Evolutionary conservation across 2,329 filamentous ascomycete species (phyloP).

Genomic region (Acrocalymma vagum): DNA sequence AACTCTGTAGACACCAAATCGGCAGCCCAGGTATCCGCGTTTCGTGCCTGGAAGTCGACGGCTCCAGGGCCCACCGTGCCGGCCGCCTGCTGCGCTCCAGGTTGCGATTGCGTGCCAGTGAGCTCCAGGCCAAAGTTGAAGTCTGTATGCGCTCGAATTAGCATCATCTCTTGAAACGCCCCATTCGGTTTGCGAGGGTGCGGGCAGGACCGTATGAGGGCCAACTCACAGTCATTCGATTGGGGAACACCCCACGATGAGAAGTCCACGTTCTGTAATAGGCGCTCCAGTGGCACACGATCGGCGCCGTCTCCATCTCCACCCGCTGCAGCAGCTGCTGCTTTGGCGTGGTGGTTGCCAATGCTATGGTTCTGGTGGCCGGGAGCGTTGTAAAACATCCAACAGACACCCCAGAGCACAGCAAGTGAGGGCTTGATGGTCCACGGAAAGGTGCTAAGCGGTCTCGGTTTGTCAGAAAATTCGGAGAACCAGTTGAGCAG

Average conservation of each 20-base stretch:
- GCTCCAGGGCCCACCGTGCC: slow-evolving; percentile 24
- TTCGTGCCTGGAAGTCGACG: slow-evolving; percentile 39
- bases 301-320: too few species aligned
- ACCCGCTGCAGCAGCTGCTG: slow-evolving; percentile 14
- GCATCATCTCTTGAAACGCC: slow-evolving; percentile 36
- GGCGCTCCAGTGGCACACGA: slow-evolving; percentile 30
- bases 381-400: slow-evolving; percentile 46
- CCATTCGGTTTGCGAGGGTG: slow-evolving; percentile 10
- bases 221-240: slow-evolving; percentile 45
- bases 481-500: slow-evolving; percentile 51
- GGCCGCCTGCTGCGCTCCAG: slow-evolving; percentile 32
- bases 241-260: slow-evolving; percentile 33
- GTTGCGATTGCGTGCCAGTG: slow-evolving; percentile 37
- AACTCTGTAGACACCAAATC: slow-evolving; percentile 28
- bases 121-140: slow-evolving; percentile 39
- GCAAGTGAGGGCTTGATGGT: slow-evolving; percentile 53
- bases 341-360: slow-evolving; percentile 9
- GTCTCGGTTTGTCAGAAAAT: slow-evolving; percentile 49
- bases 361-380: slow-evolving; percentile 1
- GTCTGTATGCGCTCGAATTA: slow-evolving; percentile 44
- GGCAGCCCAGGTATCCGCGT: slow-evolving; percentile 37
- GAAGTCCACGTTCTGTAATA: slow-evolving; percentile 37
- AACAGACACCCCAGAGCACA: slow-evolving; percentile 55
- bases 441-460: slow-evolving; percentile 54
- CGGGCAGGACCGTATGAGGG: slow-evolving; percentile 8